phyloP scores from a whole-genome alignment of 176 grass and related monocot genomes.

The sorghum (Sorghum bicolor) region Sorghum_bicolor_NCBIv3 NC_012874.2:7269501-7270000 shows the following conservation, averaged over 20 bases:
- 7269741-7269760: background rate
- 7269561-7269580: constrained; percentile 83
- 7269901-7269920: background rate
- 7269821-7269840: background rate
- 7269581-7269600: constrained; percentile 7
- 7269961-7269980: background rate
- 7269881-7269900: background rate
- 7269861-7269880: background rate
- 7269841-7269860: background rate
- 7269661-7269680: too few species aligned
- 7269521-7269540: constrained; percentile 60
- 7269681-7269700: background rate
- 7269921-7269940: background rate
- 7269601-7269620: too few species aligned
- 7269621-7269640: background rate
- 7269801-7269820: too few species aligned
- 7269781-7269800: background rate
- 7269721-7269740: background rate
- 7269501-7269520: constrained; percentile 68
- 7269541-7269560: constrained; percentile 78
- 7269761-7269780: too few species aligned
- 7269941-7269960: background rate
- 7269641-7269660: background rate
- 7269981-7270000: background rate
- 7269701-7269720: too few species aligned